Evolutionary conservation across 2,329 filamentous ascomycete species (phyloP), one percentile per base, ranked within the genome.

Genomic region (Emmonsia crescens): DNA sequence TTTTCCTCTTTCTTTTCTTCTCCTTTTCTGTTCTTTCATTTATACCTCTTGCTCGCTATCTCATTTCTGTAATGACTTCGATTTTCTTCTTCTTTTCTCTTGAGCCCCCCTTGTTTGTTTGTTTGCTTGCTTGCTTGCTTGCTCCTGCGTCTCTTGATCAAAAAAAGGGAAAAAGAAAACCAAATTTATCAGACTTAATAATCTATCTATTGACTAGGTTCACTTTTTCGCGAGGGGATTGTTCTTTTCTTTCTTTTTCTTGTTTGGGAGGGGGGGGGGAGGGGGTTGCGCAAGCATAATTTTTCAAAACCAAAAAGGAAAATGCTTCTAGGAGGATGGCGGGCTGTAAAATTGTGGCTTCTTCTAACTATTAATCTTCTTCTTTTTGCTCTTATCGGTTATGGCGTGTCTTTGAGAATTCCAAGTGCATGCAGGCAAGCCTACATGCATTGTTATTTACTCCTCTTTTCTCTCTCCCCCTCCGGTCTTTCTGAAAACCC

Each of bases 1-100:
- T 67, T 67, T 70, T 66, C 68, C 68, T 67, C 70, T 69, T 69
- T 65, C 65, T 62, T 66, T 70, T 64, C 70, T 67, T 65, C 67
- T 73, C 51, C 54, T 31, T 57, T 57, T 42, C 36, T 42, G n/a
- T 21, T 57, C 54, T 40, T 42, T 57, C 54, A 57, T 57, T 42
- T 57, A 57, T 57, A 57, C 54, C 54, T 57, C 38, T 42, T 57
- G 38, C 21, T 29, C 54, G 36, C n/a, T 57, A 57, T 57, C 36
- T 44, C 27, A 36, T 44, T 59, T 61, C 61, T 62, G 44, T 64
- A 65, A 64, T 63, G 60, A 64, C 56, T 60, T 64, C 44, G 58
- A 58, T 58, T 59, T 56, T n/a, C n/a, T 51, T 19, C 48, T 29
- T 51, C 24, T 31, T 51, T 31, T 51, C 48, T 51, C 27, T 19